Evolutionary conservation across 768 basidiomycete genomes (phyloP).

Genomic region (Collybiopsis confluens): DNA sequence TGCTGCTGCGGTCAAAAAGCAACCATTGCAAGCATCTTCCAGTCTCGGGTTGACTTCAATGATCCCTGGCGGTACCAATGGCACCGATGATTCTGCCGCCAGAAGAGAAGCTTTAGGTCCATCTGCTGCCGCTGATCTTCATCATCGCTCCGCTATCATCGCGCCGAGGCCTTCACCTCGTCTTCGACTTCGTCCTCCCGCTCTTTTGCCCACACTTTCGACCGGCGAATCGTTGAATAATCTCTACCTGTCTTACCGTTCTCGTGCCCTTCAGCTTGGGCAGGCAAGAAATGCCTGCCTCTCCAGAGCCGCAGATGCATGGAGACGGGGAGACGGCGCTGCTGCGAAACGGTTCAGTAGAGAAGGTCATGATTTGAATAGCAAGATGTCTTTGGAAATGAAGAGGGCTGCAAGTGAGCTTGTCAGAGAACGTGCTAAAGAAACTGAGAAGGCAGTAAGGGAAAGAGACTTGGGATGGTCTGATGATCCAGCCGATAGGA

Average conservation of each 20-base stretch:
- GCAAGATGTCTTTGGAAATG: slow-evolving; percentile 87
- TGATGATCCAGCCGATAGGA: slow-evolving; percentile 80
- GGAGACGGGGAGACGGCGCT: slow-evolving; percentile 92
- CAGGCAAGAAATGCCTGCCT: slow-evolving; percentile 92
- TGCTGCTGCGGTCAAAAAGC: slow-evolving; percentile 84
- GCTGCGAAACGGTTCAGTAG: slow-evolving; percentile 92
- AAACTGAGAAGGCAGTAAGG: slow-evolving; percentile 74
- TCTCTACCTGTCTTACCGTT: slow-evolving; percentile 87
- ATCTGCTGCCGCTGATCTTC: slow-evolving; percentile 57
- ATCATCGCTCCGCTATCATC: slow-evolving; percentile 65
- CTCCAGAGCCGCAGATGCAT: slow-evolving; percentile 92
- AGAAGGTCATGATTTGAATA: slow-evolving; percentile 92
- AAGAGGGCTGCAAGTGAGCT: slow-evolving; percentile 78
- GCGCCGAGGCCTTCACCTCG: slow-evolving; percentile 82
- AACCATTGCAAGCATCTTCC: slow-evolving; percentile 24
- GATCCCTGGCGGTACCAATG: slow-evolving; percentile 19
- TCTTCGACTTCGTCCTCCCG: slow-evolving; percentile 76
- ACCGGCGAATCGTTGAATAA: slow-evolving; percentile 79
- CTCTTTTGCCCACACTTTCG: slow-evolving; percentile 80
- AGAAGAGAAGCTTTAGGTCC: slow-evolving; percentile 56
- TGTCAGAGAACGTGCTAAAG: slow-evolving; percentile 74
- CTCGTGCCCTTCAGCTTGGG: slow-evolving; percentile 86
- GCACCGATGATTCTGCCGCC: slow-evolving; percentile 30
- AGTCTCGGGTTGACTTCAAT: slow-evolving; percentile 19
- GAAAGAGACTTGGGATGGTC: slow-evolving; percentile 63